These are phyloP conservation scores for Pyrenula massariospora DNA, from an alignment of 495 filamentous ascomycete species.

Conservation along the genomic window DNA sequence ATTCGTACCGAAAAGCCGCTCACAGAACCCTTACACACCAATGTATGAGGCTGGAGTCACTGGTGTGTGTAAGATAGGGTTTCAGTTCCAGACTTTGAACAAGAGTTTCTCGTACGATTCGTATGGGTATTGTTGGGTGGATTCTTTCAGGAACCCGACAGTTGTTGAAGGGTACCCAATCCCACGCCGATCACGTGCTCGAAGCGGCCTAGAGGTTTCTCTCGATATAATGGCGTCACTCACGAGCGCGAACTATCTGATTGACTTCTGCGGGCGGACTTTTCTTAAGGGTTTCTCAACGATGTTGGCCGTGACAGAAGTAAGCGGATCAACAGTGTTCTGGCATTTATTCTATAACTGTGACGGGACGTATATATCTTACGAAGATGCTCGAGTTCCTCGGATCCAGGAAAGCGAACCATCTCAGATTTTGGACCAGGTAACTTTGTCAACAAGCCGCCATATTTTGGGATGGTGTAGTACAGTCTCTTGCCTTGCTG, in stretches of 20 bases:
- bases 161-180: conserved; percentile 10
- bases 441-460: neutral
- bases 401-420: neutral
- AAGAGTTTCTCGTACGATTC: neutral
- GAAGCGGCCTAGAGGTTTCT: conserved; percentile 6
- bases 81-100: neutral
- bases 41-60: neutral
- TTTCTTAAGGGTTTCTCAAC: conserved; percentile 9
- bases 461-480: neutral
- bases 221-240: conserved; percentile 10
- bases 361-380: conserved; percentile 7
- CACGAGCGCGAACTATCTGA: neutral
- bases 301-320: conserved; percentile 1
- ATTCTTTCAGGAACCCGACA: conserved; percentile 9
- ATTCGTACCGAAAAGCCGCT: neutral
- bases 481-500: neutral
- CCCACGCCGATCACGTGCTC: neutral
- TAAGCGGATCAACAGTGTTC: neutral
- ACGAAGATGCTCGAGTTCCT: neutral
- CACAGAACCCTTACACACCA: neutral
- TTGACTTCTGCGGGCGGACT: conserved; percentile 1
- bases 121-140: conserved; percentile 6
- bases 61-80: neutral
- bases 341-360: conserved; percentile 8
- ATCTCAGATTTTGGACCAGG: neutral